Evolutionary conservation across 768 basidiomycete species (phyloP).

Genomic region (Termitomyces sp.): DNA sequence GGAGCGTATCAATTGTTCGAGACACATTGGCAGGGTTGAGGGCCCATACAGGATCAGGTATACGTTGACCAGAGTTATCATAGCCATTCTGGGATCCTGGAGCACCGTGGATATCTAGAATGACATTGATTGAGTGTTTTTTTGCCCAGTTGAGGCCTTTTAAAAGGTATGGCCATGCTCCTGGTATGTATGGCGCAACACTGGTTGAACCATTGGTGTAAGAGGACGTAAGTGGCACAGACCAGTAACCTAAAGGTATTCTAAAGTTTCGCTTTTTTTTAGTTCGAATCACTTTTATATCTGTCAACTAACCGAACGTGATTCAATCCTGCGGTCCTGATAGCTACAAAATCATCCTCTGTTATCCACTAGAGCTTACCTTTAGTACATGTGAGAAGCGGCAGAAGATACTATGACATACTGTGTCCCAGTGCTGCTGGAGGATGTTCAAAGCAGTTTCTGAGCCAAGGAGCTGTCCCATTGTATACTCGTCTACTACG

Average conservation of each 20-base stretch:
- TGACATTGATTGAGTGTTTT: conserved; percentile 55
- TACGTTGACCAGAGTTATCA: conserved; percentile 71
- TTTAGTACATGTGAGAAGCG: neutral
- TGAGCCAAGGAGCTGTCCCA: conserved; percentile 46
- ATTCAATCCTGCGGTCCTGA: conserved; percentile 61
- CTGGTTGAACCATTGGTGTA: conserved; percentile 42
- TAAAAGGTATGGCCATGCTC: conserved; percentile 67
- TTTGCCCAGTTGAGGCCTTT: conserved; percentile 61
- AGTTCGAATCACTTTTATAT: neutral
- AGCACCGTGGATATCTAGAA: conserved; percentile 74
- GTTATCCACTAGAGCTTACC: conserved; percentile 45
- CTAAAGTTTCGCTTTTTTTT: conserved; percentile 23
- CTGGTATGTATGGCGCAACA: conserved; percentile 49
- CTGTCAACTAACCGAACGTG: conserved; percentile 50
- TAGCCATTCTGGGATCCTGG: conserved; percentile 64
- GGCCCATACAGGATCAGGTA: conserved; percentile 51
- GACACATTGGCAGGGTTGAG: conserved; percentile 39
- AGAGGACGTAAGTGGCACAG: conserved; percentile 57
- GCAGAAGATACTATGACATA: conserved; percentile 17
- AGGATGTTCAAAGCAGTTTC: conserved; percentile 37
- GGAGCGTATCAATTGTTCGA: conserved; percentile 53
- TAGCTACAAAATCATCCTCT: conserved; percentile 63
- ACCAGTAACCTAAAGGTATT: conserved; percentile 74
- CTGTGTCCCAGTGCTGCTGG: conserved; percentile 51
- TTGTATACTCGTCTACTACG: conserved; percentile 59